Percentiles rank a stretch among this genome's conserved stretches.
Evolutionary conservation across 208 protist species (phyloP).

Genomic region (Trypanosoma mega): DNA sequence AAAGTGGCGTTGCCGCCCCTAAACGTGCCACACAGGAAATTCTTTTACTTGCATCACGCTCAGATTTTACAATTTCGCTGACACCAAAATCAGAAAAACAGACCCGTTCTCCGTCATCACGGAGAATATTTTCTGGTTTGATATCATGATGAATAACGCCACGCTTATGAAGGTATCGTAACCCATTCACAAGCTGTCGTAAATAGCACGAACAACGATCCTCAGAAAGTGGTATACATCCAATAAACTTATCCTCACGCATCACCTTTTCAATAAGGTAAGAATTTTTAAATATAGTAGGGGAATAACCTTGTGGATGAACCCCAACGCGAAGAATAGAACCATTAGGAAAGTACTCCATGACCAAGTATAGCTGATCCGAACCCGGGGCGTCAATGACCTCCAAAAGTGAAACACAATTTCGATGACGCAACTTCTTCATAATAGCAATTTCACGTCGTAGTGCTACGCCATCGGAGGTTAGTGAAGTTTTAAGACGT

Average conservation of each 20-base stretch:
- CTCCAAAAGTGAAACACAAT: slow-evolving; percentile 94
- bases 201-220: slow-evolving; percentile 48
- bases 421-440: slow-evolving; percentile 95
- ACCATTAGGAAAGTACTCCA: slow-evolving; percentile 90
- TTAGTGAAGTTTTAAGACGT: slow-evolving; percentile 37
- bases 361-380: slow-evolving; percentile 91
- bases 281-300: not conserved
- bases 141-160: slow-evolving; percentile 79
- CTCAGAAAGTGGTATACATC: slow-evolving; percentile 44
- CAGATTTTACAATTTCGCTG: slow-evolving; percentile 54
- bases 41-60: not conserved
- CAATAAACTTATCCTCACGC: slow-evolving; percentile 27
- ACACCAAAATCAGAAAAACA: slow-evolving; percentile 78
- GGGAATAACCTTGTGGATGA: not conserved
- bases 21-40: slow-evolving; percentile 12
- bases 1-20: slow-evolving; percentile 64
- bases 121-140: slow-evolving; percentile 80
- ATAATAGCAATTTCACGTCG: slow-evolving; percentile 89
- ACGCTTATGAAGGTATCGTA: slow-evolving; percentile 78
- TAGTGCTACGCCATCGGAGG: slow-evolving; percentile 35
- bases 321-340: slow-evolving; percentile 51
- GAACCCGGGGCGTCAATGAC: slow-evolving; percentile 93
- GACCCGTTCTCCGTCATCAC: slow-evolving; percentile 52
- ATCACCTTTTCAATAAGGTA: not conserved
- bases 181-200: slow-evolving; percentile 69